These are phyloP conservation scores for Colletotrichum australisinense DNA, from an alignment of 2,329 filamentous ascomycete genomes.

Conservation along the genomic window DNA sequence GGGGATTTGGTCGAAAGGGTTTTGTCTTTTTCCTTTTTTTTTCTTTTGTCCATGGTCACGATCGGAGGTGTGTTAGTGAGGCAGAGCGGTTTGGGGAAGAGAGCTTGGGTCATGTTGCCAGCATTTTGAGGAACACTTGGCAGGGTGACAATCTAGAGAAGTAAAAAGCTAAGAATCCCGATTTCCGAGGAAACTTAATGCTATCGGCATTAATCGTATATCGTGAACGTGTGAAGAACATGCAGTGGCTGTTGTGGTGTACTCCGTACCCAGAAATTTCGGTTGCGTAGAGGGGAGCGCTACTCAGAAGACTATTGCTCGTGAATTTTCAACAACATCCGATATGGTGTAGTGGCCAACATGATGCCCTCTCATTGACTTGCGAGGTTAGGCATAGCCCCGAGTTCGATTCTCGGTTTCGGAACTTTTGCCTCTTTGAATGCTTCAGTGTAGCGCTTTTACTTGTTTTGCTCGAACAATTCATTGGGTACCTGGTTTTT, in stretches of 20 bases:
- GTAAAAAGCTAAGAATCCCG: no score
- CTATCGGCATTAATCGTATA: no score
- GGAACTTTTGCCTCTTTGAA: neutral
- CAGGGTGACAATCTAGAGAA: neutral
- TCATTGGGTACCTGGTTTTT: neutral
- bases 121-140: neutral
- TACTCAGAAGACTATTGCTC: neutral
- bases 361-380: constrained; percentile 20
- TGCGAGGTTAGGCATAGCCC: constrained; percentile 25
- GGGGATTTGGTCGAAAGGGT: neutral
- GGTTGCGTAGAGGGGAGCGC: no score
- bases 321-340: neutral
- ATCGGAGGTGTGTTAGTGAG: neutral
- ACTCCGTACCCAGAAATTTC: neutral
- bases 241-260: no score
- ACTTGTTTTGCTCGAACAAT: neutral
- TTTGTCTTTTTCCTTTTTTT: neutral
- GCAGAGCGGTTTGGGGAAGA: no score
- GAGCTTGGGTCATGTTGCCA: neutral
- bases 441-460: neutral
- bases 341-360: constrained; percentile 33
- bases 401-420: constrained; percentile 32
- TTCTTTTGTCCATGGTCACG: neutral
- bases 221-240: no score
- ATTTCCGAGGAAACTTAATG: no score